Conservation (phyloP, 495 filamentous ascomycete species). For the Penicillium steckii region DNA sequence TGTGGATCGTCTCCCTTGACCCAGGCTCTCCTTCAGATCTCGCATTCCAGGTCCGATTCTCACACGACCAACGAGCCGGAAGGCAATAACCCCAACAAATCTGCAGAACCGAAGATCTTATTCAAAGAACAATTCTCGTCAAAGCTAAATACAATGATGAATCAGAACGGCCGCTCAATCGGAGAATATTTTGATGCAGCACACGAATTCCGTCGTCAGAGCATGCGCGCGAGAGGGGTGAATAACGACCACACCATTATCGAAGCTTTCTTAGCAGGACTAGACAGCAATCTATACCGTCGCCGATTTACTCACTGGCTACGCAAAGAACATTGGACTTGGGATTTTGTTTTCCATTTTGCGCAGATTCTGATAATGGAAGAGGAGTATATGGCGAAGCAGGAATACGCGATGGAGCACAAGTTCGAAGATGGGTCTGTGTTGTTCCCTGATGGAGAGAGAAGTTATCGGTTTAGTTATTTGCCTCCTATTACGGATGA, state of each 20-base stretch:
- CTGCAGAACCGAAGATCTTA: not conserved
- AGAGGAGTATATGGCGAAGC: constrained; percentile 15
- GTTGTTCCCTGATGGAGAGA: constrained; percentile 10
- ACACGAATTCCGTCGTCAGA: not conserved
- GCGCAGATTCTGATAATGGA: constrained; percentile 8
- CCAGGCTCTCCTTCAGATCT: not conserved
- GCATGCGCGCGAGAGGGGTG: not conserved
- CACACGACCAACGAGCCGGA: not conserved
- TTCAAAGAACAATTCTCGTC: not conserved
- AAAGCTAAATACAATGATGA: constrained; percentile 4
- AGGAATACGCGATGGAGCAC: constrained; percentile 15
- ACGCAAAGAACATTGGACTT: constrained; percentile 8
- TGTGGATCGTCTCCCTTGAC: not conserved
- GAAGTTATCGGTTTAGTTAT: constrained; percentile 1
- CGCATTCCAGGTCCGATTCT: not conserved
- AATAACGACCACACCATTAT: not conserved
- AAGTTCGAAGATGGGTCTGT: constrained; percentile 13
- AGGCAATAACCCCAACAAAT: not conserved
- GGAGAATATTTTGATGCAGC: constrained; percentile 11
- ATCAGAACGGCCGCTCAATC: constrained; percentile 6
- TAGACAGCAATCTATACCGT: constrained; percentile 10
- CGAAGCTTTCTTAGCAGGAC: constrained; percentile 7
- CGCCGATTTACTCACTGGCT: constrained; percentile 14
- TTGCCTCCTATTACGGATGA: constrained; percentile 16
- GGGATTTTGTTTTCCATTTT: constrained; percentile 11